These are phyloP conservation scores for Lodderomyces metapsilosis DNA, from an alignment of 1,139 yeast genomes.

Conservation along the genomic window DNA sequence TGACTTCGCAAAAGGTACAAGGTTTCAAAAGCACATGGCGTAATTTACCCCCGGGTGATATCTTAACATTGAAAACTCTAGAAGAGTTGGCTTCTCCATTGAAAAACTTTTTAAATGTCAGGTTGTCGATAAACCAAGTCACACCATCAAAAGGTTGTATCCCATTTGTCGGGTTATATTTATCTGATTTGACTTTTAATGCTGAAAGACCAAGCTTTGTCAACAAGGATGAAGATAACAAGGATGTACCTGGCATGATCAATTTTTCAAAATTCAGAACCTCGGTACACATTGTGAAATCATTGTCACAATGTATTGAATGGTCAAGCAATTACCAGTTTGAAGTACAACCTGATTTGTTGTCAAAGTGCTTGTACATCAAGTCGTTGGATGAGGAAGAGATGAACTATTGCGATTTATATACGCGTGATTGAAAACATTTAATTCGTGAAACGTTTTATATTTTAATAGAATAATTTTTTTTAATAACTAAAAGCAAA, in stretches of 20 bases:
- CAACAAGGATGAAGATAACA: slow-evolving; percentile 11
- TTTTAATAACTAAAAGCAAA: no score
- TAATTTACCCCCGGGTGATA: slow-evolving; percentile 52
- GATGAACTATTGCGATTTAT: slow-evolving; percentile 44
- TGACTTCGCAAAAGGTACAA: slow-evolving; percentile 69
- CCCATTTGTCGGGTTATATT: slow-evolving; percentile 84
- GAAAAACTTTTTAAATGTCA: slow-evolving; percentile 62
- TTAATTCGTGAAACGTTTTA: neutral
- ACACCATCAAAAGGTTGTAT: slow-evolving; percentile 78
- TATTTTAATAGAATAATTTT: neutral
- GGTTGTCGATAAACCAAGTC: slow-evolving; percentile 60
- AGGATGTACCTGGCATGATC: slow-evolving; percentile 32
- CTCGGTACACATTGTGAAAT: slow-evolving; percentile 75
- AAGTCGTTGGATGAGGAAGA: slow-evolving; percentile 76
- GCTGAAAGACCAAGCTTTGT: slow-evolving; percentile 62
- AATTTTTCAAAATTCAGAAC: slow-evolving; percentile 79
- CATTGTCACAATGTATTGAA: slow-evolving; percentile 77
- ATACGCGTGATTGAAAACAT: neutral
- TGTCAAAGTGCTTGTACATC: slow-evolving; percentile 82
- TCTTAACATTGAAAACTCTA: slow-evolving; percentile 62
- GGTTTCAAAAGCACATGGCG: slow-evolving; percentile 75
- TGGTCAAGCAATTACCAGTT: slow-evolving; percentile 71
- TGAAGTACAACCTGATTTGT: slow-evolving; percentile 52
- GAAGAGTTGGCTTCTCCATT: slow-evolving; percentile 65
- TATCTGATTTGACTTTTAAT: slow-evolving; percentile 80